Evolutionary conservation across 306 rosid genomes (phyloP), one percentile per base, ranked within the genome.

Genomic region (Luffa aegyptiaca): DNA sequence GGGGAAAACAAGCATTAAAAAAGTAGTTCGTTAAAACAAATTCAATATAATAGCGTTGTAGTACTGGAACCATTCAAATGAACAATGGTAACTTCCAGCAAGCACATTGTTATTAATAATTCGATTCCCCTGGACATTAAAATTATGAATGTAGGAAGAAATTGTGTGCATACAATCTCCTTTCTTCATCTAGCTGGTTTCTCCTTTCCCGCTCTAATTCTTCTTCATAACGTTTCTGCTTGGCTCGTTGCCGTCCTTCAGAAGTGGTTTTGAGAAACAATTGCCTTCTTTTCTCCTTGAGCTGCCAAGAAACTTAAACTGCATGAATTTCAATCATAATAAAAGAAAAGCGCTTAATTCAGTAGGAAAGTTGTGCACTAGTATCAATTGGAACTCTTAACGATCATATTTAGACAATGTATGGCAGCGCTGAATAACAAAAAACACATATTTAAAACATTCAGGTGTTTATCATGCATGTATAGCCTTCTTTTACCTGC

Each of bases 211-310:
- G 88, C 81, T 93, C 94, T 74, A 89, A 45, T 81, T 91, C 97
- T 83, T 87, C 92, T 82, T 93, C 98, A 42, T 82, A 79, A 58
- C 99, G 93, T 85, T 91, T 95, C 85, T 87, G 97, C 78, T 89
- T 96, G 80, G 90, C 87, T 81, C 96, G 89, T 87, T 87, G 94
- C 81, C 97, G 84, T 63, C 98, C 99, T 81, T 96, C 99, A 58
- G 96, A 91, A 81, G 93, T 93, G 86, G 96, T 89, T 84, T 96
- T 96, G 75, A 96, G 88, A 79, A 92, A 88, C 84, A 96, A 65
- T 53, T 91, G 99, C 79, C 90, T 90, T 87, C 83, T 93, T 88
- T 96, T 93, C 85, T 90, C 93, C 82, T 84, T 84, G 44, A 91
- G 87, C 99, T 93, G 92, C 49, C 83, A 81, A 82, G 69, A 82